Percentiles rank a stretch among this genome's conserved stretches.
Conservation (phyloP, 768 basidiomycete species). For the Crassisporium funariophilum region DNA sequence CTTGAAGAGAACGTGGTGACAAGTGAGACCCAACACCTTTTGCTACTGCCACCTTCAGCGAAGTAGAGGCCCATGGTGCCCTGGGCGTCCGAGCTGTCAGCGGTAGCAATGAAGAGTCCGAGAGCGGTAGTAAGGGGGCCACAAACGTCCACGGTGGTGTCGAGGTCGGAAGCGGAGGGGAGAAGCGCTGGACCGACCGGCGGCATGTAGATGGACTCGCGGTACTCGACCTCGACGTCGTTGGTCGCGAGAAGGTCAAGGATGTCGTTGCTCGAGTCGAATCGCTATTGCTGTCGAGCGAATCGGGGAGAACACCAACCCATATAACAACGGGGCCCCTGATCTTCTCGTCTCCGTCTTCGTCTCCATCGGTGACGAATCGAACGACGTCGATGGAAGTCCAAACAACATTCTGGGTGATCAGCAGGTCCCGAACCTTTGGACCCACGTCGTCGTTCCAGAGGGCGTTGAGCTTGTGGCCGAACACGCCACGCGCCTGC, state of each 20-base stretch:
- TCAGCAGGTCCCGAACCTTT: too few species aligned
- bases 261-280: conserved; percentile 35
- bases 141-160: conserved; percentile 33
- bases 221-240: conserved; percentile 40
- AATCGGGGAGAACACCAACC: conserved; percentile 33
- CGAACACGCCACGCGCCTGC: too few species aligned
- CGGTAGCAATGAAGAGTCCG: conserved; percentile 32
- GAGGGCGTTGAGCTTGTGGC: too few species aligned
- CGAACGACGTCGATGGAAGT: too few species aligned
- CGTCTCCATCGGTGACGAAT: too few species aligned
- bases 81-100: conserved; percentile 27
- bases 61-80: conserved; percentile 26
- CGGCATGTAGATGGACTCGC: conserved; percentile 29
- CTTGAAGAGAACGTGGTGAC: conserved; percentile 25
- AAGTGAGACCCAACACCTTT: conserved; percentile 28
- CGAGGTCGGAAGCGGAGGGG: conserved; percentile 15
- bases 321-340: too few species aligned
- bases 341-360: too few species aligned
- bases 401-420: too few species aligned
- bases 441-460: too few species aligned
- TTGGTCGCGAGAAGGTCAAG: conserved; percentile 34
- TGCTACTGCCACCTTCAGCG: conserved; percentile 27
- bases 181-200: conserved; percentile 27
- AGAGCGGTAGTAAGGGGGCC: conserved; percentile 35
- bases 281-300: conserved; percentile 37